Evolutionary conservation across 345 rosid genomes (phyloP), one percentile per base, ranked within the genome.

Genomic region (Salix suchowensis): DNA sequence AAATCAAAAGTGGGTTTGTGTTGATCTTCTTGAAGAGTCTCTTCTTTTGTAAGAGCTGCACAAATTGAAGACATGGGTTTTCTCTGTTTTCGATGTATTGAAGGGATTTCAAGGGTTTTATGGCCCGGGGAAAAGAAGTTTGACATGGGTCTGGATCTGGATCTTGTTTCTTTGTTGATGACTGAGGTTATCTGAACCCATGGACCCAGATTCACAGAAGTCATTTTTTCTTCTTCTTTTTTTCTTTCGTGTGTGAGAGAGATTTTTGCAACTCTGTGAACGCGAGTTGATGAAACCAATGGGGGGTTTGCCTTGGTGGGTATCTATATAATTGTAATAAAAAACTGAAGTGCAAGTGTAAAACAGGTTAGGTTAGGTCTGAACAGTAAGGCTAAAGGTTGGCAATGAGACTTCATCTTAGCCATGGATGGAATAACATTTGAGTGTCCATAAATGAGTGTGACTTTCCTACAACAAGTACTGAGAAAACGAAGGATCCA

Each of bases 1-100:
- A 95, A 90, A 88, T 95, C 91, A 75, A 93, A 91, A 42, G 83
- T 18, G 82, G 90, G 83, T 2, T 23, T 73, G 24, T 72, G 73
- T 23, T 85, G 84, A 65, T 85, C 84, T 44, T 86, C 81, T 24
- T 75, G 74, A 62, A 80, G 18, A 58, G 85, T 73, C 73, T 83
- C 79, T 42, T 78, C 90, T 24, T 81, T 86, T 26, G 90, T 78
- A n/a, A 91, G 81, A 60, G 91, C 74, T 1, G 93, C 90, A 10
- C 87, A 76, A 46, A 87, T 80, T 4, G 39, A 65, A 34, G 68
- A 65, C 36, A 65, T 34, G 68, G 68, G 40, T 65, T 34, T 10
- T 58, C 64, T 58, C 37, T 30, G 68, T 16, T 15, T 30, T 34
- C 12, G 9, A 44, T 44, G 16, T 8, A 6, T 3, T 13, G 54